These are phyloP conservation scores for Ogataea zsoltii DNA, from an alignment of 805 yeast genomes.

Conservation along the genomic window DNA sequence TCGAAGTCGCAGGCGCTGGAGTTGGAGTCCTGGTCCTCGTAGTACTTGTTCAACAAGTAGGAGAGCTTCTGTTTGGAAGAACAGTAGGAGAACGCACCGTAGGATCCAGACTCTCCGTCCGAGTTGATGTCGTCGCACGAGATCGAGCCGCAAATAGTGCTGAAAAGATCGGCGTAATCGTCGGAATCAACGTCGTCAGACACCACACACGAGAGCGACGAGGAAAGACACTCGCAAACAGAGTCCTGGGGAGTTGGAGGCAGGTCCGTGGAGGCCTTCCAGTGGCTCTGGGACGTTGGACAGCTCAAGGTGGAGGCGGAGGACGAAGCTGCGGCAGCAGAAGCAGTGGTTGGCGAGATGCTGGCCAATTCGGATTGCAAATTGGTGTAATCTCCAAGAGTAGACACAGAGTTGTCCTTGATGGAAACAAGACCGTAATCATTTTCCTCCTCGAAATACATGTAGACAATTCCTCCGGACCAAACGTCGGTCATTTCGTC, in stretches of 20 bases:
- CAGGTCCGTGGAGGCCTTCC: slow-evolving; percentile 67
- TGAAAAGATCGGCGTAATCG: slow-evolving; percentile 63
- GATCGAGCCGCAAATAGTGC: slow-evolving; percentile 54
- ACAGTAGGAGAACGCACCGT: slow-evolving; percentile 78
- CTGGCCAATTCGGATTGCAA: slow-evolving; percentile 53
- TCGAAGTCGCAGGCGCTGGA: slow-evolving; percentile 66
- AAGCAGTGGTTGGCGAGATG: slow-evolving; percentile 51
- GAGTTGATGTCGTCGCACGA: slow-evolving; percentile 63
- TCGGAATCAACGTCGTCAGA: slow-evolving; percentile 46
- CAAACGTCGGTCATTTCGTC: slow-evolving; percentile 82
- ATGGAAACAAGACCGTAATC: slow-evolving; percentile 77
- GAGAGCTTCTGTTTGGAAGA: slow-evolving; percentile 67
- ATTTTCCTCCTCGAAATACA: slow-evolving; percentile 85
- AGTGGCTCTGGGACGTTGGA: slow-evolving; percentile 52
- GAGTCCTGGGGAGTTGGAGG: slow-evolving; percentile 78
- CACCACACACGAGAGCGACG: slow-evolving; percentile 61
- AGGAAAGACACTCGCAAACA: slow-evolving; percentile 62
- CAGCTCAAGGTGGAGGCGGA: slow-evolving; percentile 42
- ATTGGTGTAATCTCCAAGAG: slow-evolving; percentile 61
- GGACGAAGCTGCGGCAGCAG: slow-evolving; percentile 37
- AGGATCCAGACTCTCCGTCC: slow-evolving; percentile 63
- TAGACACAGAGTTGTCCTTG: slow-evolving; percentile 44
- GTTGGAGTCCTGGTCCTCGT: slow-evolving; percentile 43
- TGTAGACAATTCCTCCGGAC: slow-evolving; percentile 94
- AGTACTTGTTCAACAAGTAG: slow-evolving; percentile 65